Conservation (phyloP, 2,329 filamentous ascomycete genomes). For the Daldinia sp. region DNA sequence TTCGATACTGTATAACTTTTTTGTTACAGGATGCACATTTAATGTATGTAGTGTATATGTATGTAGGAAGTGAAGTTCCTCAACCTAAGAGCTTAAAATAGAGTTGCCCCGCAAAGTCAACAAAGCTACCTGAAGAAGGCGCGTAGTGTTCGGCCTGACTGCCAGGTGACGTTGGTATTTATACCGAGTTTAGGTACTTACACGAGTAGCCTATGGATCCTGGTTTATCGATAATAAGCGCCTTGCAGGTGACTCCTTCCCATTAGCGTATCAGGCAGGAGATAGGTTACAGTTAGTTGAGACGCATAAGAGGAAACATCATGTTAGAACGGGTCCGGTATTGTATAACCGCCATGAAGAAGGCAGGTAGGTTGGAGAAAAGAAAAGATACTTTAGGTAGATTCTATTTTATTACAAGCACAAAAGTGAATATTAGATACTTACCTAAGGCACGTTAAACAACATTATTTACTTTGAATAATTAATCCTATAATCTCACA, state of each 20-base stretch:
- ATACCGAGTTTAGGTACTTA: conserved; percentile 13
- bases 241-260: conserved; percentile 16
- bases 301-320: conserved; percentile 13
- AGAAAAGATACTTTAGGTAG: background rate
- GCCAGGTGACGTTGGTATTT: conserved; percentile 33
- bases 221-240: conserved; percentile 28
- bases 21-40: background rate
- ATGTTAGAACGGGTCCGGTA: background rate
- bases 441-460: too few relatives aligned
- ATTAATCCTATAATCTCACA: background rate
- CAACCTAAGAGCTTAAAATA: conserved; percentile 16
- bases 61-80: conserved; percentile 17
- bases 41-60: background rate
- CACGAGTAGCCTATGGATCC: conserved; percentile 6
- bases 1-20: background rate
- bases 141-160: conserved; percentile 30
- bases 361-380: background rate
- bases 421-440: too few relatives aligned
- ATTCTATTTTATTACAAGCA: background rate
- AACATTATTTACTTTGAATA: background rate
- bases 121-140: conserved; percentile 29
- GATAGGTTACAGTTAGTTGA: conserved; percentile 15
- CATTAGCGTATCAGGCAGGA: conserved; percentile 18
- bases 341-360: background rate
- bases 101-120: conserved; percentile 41